phyloP scores from a whole-genome alignment of 371 early-diverging fungal genomes.

The Mortierella sp. region DNA sequence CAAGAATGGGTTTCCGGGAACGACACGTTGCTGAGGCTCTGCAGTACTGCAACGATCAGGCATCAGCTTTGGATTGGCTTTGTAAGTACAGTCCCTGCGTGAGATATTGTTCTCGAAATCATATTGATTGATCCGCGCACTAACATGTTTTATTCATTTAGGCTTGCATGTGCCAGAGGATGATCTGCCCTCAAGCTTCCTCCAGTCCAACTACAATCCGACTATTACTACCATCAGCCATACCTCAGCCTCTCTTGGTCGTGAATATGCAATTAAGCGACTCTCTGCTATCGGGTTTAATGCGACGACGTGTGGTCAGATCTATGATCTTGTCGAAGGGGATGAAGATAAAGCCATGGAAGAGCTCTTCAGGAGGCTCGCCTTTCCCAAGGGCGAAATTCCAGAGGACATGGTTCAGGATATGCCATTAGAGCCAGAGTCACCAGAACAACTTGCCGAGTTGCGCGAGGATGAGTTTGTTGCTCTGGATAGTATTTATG shows the following conservation, averaged over 20 bases:
- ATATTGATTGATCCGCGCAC: background rate
- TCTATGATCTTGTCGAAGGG: slow-evolving; percentile 55
- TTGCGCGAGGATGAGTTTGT: slow-evolving; percentile 63
- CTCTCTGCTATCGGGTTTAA: slow-evolving; percentile 74
- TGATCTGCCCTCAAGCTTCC: slow-evolving; percentile 74
- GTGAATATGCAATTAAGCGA: slow-evolving; percentile 73
- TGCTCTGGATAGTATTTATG: slow-evolving; percentile 78
- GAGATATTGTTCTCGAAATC: background rate
- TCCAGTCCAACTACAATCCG: slow-evolving; percentile 69
- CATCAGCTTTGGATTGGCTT: slow-evolving; percentile 86
- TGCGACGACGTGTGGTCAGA: slow-evolving; percentile 57
- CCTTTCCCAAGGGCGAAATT: slow-evolving; percentile 32
- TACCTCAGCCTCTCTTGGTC: slow-evolving; percentile 63
- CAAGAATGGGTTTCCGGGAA: slow-evolving; percentile 76
- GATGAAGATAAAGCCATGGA: slow-evolving; percentile 68
- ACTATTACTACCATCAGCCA: slow-evolving; percentile 70
- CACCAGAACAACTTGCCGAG: slow-evolving; percentile 56
- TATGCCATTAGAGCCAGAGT: slow-evolving; percentile 52
- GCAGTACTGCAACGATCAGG: slow-evolving; percentile 62
- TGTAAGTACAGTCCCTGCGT: slow-evolving; percentile 57
- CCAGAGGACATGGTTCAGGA: slow-evolving; percentile 54
- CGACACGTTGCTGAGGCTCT: slow-evolving; percentile 82
- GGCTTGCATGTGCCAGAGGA: slow-evolving; percentile 90
- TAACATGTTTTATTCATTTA: slow-evolving; percentile 18
- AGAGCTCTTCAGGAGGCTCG: slow-evolving; percentile 56